Conservation (phyloP, 176 grass and related monocot species). For the Zoysia japonica region DNA sequence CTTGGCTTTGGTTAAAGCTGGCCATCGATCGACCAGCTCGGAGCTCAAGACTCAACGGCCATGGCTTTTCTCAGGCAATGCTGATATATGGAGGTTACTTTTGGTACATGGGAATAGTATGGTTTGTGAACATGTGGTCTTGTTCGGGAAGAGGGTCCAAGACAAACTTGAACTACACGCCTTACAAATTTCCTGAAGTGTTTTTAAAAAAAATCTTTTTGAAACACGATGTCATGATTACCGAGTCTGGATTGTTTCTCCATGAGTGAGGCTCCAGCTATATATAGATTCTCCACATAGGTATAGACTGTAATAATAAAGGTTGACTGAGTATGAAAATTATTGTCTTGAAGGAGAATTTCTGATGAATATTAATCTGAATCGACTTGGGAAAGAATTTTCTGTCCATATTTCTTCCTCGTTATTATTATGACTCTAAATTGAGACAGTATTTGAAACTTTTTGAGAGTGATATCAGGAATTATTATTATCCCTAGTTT, state of each 20-base stretch:
- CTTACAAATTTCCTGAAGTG: not conserved
- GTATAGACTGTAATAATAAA: not conserved
- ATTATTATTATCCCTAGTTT: not conserved
- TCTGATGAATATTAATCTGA: not conserved
- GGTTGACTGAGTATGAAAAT: not conserved
- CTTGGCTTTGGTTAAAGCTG: constrained; percentile 54
- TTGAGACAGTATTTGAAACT: no score
- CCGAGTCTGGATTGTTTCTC: not conserved
- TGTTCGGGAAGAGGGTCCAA: not conserved
- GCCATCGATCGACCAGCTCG: constrained; percentile 50
- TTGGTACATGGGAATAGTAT: constrained; percentile 4
- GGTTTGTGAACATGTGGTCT: constrained; percentile 6
- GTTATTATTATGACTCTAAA: no score
- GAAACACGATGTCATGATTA: not conserved
- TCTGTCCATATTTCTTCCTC: no score
- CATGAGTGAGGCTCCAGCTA: no score
- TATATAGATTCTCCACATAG: not conserved
- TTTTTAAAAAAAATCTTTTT: not conserved
- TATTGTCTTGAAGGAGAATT: not conserved
- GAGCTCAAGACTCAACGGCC: constrained; percentile 50
- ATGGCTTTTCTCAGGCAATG: constrained; percentile 40
- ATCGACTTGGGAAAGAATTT: not conserved
- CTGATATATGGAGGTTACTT: constrained; percentile 28
- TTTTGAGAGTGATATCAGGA: not conserved
- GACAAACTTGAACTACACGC: constrained; percentile 26